phyloP scores from a whole-genome alignment of 2,329 filamentous ascomycete genomes.

The Pestalotiopsis sp. region DNA sequence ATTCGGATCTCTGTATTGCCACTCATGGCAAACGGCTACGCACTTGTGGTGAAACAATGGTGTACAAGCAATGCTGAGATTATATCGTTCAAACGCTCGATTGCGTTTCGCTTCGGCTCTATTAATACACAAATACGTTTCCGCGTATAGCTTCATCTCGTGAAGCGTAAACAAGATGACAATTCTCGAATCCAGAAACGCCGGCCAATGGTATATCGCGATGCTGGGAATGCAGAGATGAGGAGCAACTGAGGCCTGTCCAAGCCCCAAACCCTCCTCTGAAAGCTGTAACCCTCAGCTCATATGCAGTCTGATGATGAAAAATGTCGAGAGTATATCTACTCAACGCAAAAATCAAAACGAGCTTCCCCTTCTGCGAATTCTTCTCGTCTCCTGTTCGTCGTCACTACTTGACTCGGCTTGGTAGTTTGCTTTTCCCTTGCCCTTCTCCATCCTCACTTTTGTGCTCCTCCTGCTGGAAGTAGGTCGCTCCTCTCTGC shows the following conservation, averaged over 20 bases:
- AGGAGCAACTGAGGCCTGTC: neutral
- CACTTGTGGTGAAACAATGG: neutral
- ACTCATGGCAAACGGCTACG: neutral
- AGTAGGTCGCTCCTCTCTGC: conserved; percentile 5
- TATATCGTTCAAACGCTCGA: neutral
- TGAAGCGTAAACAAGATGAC: neutral
- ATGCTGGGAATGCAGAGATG: conserved; percentile 4
- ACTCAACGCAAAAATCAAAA: conserved; percentile 31
- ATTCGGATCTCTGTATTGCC: neutral
- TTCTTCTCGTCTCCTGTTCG: conserved; percentile 30
- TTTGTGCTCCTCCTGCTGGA: conserved; percentile 12
- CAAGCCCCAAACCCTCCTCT: neutral
- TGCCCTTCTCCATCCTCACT: conserved; percentile 44
- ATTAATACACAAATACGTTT: neutral
- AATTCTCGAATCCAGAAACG: neutral
- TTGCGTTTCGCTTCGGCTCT: neutral
- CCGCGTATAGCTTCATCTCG: neutral
- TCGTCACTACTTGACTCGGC: conserved; percentile 36
- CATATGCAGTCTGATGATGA: neutral
- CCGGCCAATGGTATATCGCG: conserved; percentile 1
- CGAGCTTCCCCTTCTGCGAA: conserved; percentile 43
- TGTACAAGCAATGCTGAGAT: neutral
- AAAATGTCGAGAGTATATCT: neutral
- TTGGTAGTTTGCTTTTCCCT: conserved; percentile 49
- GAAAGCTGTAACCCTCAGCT: neutral